phyloP scores from a whole-genome alignment of 371 early-diverging fungal species.

The Saksenaea vasiformis region DNA sequence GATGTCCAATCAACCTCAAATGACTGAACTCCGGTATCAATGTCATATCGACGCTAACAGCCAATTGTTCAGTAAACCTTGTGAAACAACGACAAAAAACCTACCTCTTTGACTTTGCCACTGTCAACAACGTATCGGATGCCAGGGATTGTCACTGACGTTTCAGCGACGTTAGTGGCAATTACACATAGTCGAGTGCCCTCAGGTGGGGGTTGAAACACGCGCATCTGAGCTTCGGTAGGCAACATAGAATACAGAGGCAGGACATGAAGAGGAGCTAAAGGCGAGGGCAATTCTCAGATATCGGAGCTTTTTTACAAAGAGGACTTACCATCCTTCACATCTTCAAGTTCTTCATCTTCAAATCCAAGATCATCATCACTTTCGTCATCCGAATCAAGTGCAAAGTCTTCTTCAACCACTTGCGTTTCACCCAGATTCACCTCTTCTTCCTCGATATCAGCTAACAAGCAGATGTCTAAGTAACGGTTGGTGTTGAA shows the following conservation, averaged over 20 bases:
- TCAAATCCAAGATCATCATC: conserved; percentile 45
- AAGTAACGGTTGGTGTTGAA: not conserved
- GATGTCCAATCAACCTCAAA: conserved; percentile 94
- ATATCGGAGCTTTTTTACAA: not conserved
- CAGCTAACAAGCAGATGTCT: conserved; percentile 27
- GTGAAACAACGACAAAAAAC: not conserved
- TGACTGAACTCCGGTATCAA: conserved; percentile 82
- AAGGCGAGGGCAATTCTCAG: not conserved
- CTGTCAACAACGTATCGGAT: conserved; percentile 98
- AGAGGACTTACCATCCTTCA: conserved; percentile 25
- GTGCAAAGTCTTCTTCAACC: conserved; percentile 58
- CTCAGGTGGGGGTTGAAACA: conserved; percentile 87
- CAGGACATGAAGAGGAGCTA: conserved; percentile 77
- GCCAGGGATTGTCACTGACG: conserved; percentile 97
- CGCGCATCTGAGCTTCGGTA: conserved; percentile 84
- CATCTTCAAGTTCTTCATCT: conserved; percentile 43
- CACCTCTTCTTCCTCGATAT: conserved; percentile 63
- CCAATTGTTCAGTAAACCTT: not conserved
- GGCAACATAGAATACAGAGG: conserved; percentile 94
- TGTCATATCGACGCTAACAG: conserved; percentile 69
- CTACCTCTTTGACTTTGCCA: conserved; percentile 90
- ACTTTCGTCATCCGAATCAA: conserved; percentile 34
- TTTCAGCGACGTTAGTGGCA: conserved; percentile 99
- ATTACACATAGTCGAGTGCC: conserved; percentile 94
- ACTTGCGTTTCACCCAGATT: conserved; percentile 59